These are phyloP conservation scores for Coemansia javaensis DNA, from an alignment of 192 early-diverging fungal genomes.

Conservation along the genomic window DNA sequence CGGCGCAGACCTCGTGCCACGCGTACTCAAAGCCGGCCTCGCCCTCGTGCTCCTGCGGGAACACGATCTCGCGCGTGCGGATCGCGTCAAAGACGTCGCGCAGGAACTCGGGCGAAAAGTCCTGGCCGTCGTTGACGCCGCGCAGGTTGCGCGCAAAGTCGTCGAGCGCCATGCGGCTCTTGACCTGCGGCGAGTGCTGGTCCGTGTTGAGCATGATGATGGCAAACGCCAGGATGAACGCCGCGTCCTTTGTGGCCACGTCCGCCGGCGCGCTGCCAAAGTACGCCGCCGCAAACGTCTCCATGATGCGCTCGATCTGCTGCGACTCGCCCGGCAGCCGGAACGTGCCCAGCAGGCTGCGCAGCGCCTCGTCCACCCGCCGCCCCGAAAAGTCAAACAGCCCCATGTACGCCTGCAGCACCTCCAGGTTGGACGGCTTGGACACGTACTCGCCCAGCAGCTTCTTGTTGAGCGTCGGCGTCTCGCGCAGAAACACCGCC, in stretches of 20 bases:
- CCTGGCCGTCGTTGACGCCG: constrained; percentile 78
- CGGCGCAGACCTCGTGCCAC: constrained; percentile 66
- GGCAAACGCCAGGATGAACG: constrained; percentile 86
- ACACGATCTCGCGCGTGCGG: constrained; percentile 83
- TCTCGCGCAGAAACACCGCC: constrained; percentile 71
- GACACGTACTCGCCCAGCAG: constrained; percentile 84
- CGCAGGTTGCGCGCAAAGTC: constrained; percentile 87
- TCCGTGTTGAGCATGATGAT: constrained; percentile 99
- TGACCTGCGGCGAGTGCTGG: constrained; percentile 91
- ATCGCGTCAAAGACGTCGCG: constrained; percentile 85
- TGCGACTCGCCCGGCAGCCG: constrained; percentile 96
- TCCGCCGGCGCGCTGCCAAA: constrained; percentile 57
- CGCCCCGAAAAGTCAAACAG: constrained; percentile 84
- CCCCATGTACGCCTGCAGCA: constrained; percentile 78
- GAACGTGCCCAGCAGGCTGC: constrained; percentile 90
- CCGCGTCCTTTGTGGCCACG: constrained; percentile 75
- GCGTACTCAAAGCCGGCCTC: constrained; percentile 90
- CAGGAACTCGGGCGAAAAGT: constrained; percentile 82
- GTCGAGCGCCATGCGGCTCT: constrained; percentile 81
- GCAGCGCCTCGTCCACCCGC: constrained; percentile 88
- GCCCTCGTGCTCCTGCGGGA: constrained; percentile 96
- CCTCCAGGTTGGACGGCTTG: constrained; percentile 76
- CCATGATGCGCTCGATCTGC: constrained; percentile 93
- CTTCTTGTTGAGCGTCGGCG: constrained; percentile 83
- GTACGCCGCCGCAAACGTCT: constrained; percentile 82